Percentiles rank a stretch among this genome's conserved stretches.
Evolutionary conservation across 2,329 filamentous ascomycete species (phyloP).

Genomic region (Cladosporium oxysporum): DNA sequence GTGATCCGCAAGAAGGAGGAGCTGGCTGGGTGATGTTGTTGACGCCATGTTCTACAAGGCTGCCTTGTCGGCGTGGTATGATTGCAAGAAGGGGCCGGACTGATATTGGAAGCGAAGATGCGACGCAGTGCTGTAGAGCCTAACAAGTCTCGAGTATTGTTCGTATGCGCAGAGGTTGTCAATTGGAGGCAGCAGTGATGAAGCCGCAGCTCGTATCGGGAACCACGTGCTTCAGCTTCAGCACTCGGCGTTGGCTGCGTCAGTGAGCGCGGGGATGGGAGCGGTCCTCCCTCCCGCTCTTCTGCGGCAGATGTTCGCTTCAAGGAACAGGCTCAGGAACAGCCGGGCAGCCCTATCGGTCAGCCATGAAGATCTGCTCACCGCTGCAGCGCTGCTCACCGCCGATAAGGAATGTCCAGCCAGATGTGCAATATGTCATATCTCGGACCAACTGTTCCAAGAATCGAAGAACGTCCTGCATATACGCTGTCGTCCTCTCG

Average conservation of each 20-base stretch:
- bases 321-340: neutral
- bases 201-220: neutral
- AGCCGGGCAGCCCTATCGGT: neutral
- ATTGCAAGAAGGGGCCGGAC: neutral
- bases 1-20: conserved; percentile 92
- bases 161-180: neutral
- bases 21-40: conserved; percentile 59
- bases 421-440: neutral
- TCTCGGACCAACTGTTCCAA: neutral
- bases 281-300: neutral
- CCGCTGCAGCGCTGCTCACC: neutral
- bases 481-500: neutral
- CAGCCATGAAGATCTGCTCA: neutral
- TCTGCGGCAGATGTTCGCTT: neutral
- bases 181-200: neutral
- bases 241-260: neutral
- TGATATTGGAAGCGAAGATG: neutral
- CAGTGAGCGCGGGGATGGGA: conserved; percentile 10
- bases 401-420: neutral
- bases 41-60: conserved; percentile 13
- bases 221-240: neutral
- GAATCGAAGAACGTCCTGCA: neutral
- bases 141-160: neutral
- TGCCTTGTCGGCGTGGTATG: neutral
- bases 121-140: neutral